Evolutionary conservation across 2,329 filamentous ascomycete species (phyloP).

Genomic region (Achaetomium macrosporum): DNA sequence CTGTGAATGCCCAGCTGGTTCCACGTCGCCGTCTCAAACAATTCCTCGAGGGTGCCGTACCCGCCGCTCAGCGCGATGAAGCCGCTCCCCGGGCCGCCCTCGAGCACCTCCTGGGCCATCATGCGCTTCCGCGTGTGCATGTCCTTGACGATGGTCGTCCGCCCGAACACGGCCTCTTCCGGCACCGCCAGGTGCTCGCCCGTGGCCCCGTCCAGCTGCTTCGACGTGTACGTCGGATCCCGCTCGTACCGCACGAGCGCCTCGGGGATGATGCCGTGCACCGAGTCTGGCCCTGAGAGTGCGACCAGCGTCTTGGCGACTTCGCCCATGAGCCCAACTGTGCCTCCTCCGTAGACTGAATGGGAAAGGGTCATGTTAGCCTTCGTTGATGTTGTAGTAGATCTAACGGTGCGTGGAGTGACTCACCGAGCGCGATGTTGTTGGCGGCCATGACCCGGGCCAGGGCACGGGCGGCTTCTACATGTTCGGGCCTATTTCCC

Average conservation of each 20-base stretch:
- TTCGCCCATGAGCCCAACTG: constrained; percentile 92
- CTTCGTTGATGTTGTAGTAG: background rate
- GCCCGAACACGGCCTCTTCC: constrained; percentile 63
- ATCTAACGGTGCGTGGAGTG: background rate
- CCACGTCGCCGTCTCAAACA: constrained; percentile 89
- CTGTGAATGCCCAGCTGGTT: constrained; percentile 93
- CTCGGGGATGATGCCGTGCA: constrained; percentile 90
- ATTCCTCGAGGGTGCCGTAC: constrained; percentile 92
- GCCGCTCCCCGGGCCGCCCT: constrained; percentile 73
- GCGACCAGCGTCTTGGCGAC: constrained; percentile 79
- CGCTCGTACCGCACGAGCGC: constrained; percentile 77
- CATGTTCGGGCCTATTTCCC: constrained; percentile 67
- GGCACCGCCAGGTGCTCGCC: constrained; percentile 46
- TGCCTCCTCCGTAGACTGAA: constrained; percentile 87
- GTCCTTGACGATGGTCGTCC: constrained; percentile 81
- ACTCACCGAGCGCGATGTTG: constrained; percentile 66
- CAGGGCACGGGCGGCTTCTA: constrained; percentile 71
- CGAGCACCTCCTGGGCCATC: constrained; percentile 85
- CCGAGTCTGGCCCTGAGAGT: constrained; percentile 70
- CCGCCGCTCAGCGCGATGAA: constrained; percentile 87
- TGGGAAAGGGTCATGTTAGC: background rate
- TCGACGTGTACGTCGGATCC: constrained; percentile 47
- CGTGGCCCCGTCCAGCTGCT: constrained; percentile 38
- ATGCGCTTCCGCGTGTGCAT: constrained; percentile 95
- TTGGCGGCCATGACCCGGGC: constrained; percentile 67